phyloP scores from a whole-genome alignment of 2,329 filamentous ascomycete genomes.

The Sclerotinia spermophila region DNA sequence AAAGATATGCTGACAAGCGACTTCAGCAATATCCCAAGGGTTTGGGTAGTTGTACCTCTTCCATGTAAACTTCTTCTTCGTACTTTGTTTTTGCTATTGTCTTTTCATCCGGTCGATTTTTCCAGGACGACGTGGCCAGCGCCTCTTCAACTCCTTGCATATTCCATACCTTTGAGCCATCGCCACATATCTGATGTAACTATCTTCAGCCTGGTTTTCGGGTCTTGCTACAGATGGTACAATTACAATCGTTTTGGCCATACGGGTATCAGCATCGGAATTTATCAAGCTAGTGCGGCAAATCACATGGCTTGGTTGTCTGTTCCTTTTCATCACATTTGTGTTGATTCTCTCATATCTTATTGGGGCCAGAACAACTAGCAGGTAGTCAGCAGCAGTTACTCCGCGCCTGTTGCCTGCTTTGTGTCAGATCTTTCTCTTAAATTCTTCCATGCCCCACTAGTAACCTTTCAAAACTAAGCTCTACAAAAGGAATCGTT shows the following conservation, averaged over 20 bases:
- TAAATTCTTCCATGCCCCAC: not conserved
- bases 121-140: conserved; percentile 10
- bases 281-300: not conserved
- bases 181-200: conserved; percentile 1
- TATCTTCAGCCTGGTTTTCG: not conserved
- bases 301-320: not conserved
- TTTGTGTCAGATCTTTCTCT: not conserved
- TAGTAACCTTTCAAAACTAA: not conserved
- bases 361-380: not conserved
- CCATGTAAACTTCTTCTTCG: not conserved
- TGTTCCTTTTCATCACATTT: not conserved
- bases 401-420: conserved; percentile 5
- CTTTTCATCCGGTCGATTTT: not conserved
- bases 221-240: not conserved
- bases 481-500: not conserved
- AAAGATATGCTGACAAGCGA: conserved; percentile 10
- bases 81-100: not conserved
- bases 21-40: not conserved
- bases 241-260: not conserved
- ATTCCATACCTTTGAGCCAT: not conserved
- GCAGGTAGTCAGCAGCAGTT: not conserved
- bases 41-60: not conserved
- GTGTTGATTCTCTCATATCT: not conserved
- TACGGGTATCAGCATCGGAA: not conserved
- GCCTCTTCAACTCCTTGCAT: conserved; percentile 11